phyloP scores from a whole-genome alignment of 2,329 filamentous ascomycete genomes.

The Torrubiella hemipterigena region DNA sequence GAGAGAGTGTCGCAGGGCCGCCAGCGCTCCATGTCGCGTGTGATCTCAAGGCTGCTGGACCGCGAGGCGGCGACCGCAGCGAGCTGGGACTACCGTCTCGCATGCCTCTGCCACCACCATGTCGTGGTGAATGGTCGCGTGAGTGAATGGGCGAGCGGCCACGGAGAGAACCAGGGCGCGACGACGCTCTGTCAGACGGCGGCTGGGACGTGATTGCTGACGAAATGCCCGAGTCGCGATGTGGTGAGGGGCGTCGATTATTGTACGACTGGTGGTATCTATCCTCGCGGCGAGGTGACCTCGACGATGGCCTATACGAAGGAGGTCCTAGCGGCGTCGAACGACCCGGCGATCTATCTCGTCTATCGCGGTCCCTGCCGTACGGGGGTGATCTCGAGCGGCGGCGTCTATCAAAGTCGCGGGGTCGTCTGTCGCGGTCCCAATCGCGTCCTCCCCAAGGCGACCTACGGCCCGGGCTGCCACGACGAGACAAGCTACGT shows the following conservation, averaged over 20 bases:
- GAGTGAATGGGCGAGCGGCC: conserved; percentile 34
- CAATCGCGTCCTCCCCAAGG: conserved; percentile 22
- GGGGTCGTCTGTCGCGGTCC: conserved; percentile 17
- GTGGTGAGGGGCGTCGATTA: conserved; percentile 35
- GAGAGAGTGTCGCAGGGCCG: conserved; percentile 3
- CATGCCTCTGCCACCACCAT: conserved; percentile 10
- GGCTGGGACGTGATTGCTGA: conserved; percentile 39
- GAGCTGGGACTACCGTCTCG: conserved; percentile 17
- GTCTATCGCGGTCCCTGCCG: too few relatives aligned
- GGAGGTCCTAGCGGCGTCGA: conserved; percentile 25
- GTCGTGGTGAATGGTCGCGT: conserved; percentile 25
- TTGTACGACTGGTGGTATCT: conserved; percentile 27
- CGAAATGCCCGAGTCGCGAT: conserved; percentile 35
- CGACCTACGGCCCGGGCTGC: conserved; percentile 19
- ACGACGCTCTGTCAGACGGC: conserved; percentile 39
- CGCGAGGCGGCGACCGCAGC: conserved; percentile 38
- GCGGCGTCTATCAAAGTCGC: conserved; percentile 29
- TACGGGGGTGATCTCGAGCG: too few relatives aligned
- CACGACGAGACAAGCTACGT: conserved; percentile 24
- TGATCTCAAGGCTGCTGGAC: conserved; percentile 38
- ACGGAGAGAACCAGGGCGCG: conserved; percentile 34
- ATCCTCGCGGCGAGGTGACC: conserved; percentile 35
- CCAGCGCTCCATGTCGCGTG: conserved; percentile 4
- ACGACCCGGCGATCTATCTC: conserved; percentile 20
- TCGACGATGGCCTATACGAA: conserved; percentile 41